Evolutionary conservation across 345 rosid genomes (phyloP).

Genomic region (Xanthoceras sorbifolium): DNA sequence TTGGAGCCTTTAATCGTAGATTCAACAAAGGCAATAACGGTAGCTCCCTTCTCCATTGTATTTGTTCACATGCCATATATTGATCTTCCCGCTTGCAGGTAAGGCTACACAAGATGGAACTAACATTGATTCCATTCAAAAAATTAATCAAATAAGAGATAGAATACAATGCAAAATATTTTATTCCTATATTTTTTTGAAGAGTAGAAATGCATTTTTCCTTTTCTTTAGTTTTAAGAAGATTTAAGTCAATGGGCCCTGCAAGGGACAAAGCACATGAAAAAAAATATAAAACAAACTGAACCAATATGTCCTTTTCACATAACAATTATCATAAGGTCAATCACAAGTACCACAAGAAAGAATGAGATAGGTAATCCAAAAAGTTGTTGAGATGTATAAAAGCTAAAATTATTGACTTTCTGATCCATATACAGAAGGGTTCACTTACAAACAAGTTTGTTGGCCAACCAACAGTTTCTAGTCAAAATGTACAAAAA

Average conservation of each 20-base stretch:
- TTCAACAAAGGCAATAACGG: slow-evolving; percentile 45
- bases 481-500: not conserved
- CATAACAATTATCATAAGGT: not conserved
- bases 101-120: slow-evolving; percentile 32
- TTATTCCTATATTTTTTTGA: not conserved
- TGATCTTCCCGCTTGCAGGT: slow-evolving; percentile 57
- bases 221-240: not conserved
- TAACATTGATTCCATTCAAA: slow-evolving; percentile 25
- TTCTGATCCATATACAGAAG: not conserved
- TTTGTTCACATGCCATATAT: slow-evolving; percentile 59
- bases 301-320: not conserved
- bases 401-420: not conserved
- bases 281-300: not conserved
- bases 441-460: slow-evolving; percentile 2
- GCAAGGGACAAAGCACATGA: not conserved
- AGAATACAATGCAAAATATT: not conserved
- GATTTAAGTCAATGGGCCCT: not conserved
- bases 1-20: slow-evolving; percentile 55
- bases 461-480: slow-evolving; percentile 15
- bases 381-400: not conserved
- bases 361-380: not conserved
- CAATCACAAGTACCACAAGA: not conserved
- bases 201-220: slow-evolving; percentile 12
- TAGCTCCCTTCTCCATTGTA: slow-evolving; percentile 69
- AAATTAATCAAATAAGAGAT: slow-evolving; percentile 24